phyloP scores from a whole-genome alignment of 441 rosid genomes.

The Brassica balearica region DNA sequence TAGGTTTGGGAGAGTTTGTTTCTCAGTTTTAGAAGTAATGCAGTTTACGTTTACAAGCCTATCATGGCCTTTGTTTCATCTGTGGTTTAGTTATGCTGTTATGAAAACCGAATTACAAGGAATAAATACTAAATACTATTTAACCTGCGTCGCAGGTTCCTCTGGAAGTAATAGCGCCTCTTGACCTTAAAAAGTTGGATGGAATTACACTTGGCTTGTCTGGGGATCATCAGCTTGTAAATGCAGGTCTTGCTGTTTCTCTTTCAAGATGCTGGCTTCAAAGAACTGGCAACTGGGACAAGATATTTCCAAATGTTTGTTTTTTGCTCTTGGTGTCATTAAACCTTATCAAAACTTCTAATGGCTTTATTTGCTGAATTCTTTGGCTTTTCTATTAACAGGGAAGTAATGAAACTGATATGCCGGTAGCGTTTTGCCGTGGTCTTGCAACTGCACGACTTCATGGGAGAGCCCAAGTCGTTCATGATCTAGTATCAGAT shows the following conservation, averaged over 20 bases:
- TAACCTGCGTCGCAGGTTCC: slow-evolving; percentile 61
- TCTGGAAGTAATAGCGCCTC: slow-evolving; percentile 66
- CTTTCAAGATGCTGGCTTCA: slow-evolving; percentile 84
- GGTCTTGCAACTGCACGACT: slow-evolving; percentile 85
- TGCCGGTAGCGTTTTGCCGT: slow-evolving; percentile 68
- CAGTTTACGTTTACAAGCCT: neutral
- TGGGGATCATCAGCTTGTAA: slow-evolving; percentile 82
- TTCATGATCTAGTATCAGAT: slow-evolving; percentile 57
- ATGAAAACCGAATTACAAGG: slow-evolving; percentile 3
- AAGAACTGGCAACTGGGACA: slow-evolving; percentile 75
- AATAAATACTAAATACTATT: slow-evolving; percentile 21
- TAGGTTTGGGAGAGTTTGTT: neutral
- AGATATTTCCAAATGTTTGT: slow-evolving; percentile 57
- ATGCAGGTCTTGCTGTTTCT: slow-evolving; percentile 90
- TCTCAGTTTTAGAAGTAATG: neutral
- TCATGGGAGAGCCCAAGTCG: slow-evolving; percentile 82
- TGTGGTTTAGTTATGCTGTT: slow-evolving; percentile 1
- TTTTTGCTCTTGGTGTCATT: slow-evolving; percentile 28
- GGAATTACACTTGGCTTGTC: slow-evolving; percentile 70
- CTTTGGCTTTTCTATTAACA: slow-evolving; percentile 9
- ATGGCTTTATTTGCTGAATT: slow-evolving; percentile 43
- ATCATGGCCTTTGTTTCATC: neutral
- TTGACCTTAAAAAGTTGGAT: slow-evolving; percentile 54
- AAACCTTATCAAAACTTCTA: slow-evolving; percentile 27
- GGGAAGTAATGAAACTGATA: slow-evolving; percentile 50